Base-by-base conservation (phyloP, 106 monocot species). In the Chionographis japonica region DNA sequence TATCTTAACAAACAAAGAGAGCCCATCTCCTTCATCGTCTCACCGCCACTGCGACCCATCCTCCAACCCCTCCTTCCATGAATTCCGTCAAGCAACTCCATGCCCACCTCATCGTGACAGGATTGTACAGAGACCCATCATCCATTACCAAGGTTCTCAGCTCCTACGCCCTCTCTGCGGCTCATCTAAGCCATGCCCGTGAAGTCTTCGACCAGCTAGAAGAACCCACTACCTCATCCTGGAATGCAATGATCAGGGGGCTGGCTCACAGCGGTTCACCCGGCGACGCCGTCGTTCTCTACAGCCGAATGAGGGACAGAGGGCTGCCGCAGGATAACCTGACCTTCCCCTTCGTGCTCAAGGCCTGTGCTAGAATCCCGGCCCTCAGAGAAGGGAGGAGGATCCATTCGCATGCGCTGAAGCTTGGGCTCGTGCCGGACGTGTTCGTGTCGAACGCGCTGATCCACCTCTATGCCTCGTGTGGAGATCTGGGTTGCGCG, bases 311-410 rank as follows among this genome's bases (percentile, higher is more conserved):
- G 68, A 68, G 69, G 46, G 58, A 15, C 2, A 2, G 52, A 19
- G 72, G 75, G 4, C 58, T 77, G 37, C 14, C 35, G 15, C 79
- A 64, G 37, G 76, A 82, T 50, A 55, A 59, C 65, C 46, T 73
- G 15, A 83, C 83, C 56, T 87, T 87, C 42, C 79, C 86, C 2
- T 78, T 78, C 16, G 61, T 74, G 8, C 60, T 85, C 7, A 80
- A 71, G 58, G 85, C 85, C 0, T 85, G 85, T 35, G 60, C 80
- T 11, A 52, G 56, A 13, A 68, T 81, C 50, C 16, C 13, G 8
- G 60, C 66, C 6, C 37, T 58, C 6, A 27, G 37, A 66, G 67
- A 74, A 4, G 80, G 85, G 2, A 51, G 68, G 17, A 61, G 42
- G 50, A 40, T 81, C 4, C 85, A 85, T 49, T 51, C 50, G 16